Evolutionary conservation across 2,329 filamentous ascomycete species (phyloP).

Genomic region (Xylariaceae sp.): DNA sequence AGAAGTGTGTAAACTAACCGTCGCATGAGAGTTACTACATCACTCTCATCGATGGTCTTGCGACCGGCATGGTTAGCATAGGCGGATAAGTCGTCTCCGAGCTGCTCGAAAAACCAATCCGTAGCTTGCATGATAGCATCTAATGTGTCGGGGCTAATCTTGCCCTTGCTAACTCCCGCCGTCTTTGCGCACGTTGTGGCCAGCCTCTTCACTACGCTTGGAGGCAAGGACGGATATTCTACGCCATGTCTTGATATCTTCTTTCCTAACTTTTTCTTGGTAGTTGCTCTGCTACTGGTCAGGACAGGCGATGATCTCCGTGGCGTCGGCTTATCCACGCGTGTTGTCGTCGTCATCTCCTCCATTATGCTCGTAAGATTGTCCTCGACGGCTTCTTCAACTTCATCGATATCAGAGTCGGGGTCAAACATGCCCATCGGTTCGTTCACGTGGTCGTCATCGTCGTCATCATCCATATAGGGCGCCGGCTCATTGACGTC

Average conservation of each 20-base stretch:
- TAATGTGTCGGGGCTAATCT: constrained; percentile 68
- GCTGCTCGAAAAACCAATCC: constrained; percentile 89
- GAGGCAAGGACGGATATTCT: constrained; percentile 69
- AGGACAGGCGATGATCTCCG: background rate
- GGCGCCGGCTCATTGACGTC: constrained; percentile 21
- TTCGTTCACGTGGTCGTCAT: constrained; percentile 23
- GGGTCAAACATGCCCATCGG: constrained; percentile 20
- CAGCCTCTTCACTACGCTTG: constrained; percentile 66
- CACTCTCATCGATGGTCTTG: constrained; percentile 79
- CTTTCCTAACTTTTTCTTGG: constrained; percentile 41
- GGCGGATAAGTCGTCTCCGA: constrained; percentile 70
- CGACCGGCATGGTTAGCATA: constrained; percentile 79
- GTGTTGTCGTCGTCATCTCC: constrained; percentile 7
- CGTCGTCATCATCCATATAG: constrained; percentile 23
- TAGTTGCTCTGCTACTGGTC: constrained; percentile 11
- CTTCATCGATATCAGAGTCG: constrained; percentile 25
- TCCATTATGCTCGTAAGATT: constrained; percentile 10
- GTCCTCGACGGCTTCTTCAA: constrained; percentile 15
- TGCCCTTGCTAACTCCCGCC: constrained; percentile 58
- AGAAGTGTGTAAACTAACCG: constrained; percentile 52
- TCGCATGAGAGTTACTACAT: constrained; percentile 76
- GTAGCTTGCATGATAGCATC: constrained; percentile 72
- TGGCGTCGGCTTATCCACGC: background rate
- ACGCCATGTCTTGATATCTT: constrained; percentile 67
- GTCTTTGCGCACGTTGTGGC: constrained; percentile 66